Base-by-base conservation (phyloP, 2,329 filamentous ascomycete genomes). In the Plectosphaerella plurivora region DNA sequence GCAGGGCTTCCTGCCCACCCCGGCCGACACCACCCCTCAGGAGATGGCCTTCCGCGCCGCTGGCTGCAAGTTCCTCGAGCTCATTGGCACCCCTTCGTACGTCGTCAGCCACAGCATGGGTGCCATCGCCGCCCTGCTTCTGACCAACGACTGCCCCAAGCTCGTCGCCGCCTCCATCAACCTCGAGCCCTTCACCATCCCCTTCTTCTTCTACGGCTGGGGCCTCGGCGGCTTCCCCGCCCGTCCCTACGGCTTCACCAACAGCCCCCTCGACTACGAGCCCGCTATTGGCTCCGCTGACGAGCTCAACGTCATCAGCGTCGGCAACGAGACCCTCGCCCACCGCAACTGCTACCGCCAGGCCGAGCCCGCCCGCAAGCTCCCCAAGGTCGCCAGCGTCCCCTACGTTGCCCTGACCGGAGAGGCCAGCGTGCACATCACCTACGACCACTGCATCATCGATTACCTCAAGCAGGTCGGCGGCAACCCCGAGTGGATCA, bases 391-490 rank as follows among this genome's bases (percentile, higher is more conserved):
- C 12, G 61, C 59, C 5, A 64, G 66, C 16, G 68, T 79, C 9
- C 76, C 74, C 1, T 69, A 75, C 5, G 61, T 81, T 14, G 61
- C 78, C 16, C 61, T 77, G 20, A 78, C 75, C 0, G 66, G 68
- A 8, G 75, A 81, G 57, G 74, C 78, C 11, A 75, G 72, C 28
- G 78, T 73, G 47, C 78, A 81, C 63, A 68, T 70, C 15, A 66
- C 69, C 20, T 81, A 81, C 58, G 79, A 82, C 54, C 72, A 78
- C 58, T 81, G 76, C 57, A 79, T 74, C 2, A 72, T 77, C 15
- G 60, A 65, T 36, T 81, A 73, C 57, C 57, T 82, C 55, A 57
- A 64, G 55, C 78, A 81, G 60, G 75, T 69, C 12, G 76, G 76
- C 3, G 72, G 73, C 4, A 61, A 62, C 4, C 68, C 70, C 2